phyloP scores from a whole-genome alignment of 148 eudicot genomes.

The Rhododendron simsii region DNA sequence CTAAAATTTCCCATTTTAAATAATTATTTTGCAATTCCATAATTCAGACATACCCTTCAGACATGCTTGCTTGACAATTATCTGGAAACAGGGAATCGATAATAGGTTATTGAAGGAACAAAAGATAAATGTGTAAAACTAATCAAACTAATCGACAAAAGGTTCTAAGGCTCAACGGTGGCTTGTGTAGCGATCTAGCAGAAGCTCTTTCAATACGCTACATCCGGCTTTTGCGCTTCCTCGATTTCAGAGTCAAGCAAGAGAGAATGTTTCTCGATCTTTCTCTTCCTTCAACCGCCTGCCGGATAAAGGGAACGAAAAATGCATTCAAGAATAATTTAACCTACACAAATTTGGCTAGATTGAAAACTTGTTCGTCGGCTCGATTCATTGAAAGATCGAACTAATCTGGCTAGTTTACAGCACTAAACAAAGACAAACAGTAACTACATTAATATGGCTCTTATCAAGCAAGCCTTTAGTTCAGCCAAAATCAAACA shows the following conservation, averaged over 20 bases:
- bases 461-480: not conserved
- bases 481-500: conserved; percentile 8
- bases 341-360: not conserved
- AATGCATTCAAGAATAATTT: not conserved
- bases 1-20: not conserved
- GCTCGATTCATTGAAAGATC: not conserved
- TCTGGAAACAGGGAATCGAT: not conserved
- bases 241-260: no score
- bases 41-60: not conserved
- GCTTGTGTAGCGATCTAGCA: no score
- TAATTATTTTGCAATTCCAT: not conserved
- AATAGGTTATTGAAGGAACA: not conserved
- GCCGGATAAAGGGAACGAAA: no score
- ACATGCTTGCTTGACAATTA: not conserved
- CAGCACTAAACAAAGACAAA: not conserved
- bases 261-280: no score
- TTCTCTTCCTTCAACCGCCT: no score
- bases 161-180: no score
- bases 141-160: not conserved
- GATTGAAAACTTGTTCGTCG: not conserved
- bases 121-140: not conserved
- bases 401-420: not conserved
- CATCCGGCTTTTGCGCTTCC: no score
- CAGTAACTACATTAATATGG: not conserved
- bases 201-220: no score